Percentiles rank a stretch among this genome's conserved stretches.
Evolutionary conservation across 345 rosid genomes (phyloP).

Genomic region (Euclidium syriacum): DNA sequence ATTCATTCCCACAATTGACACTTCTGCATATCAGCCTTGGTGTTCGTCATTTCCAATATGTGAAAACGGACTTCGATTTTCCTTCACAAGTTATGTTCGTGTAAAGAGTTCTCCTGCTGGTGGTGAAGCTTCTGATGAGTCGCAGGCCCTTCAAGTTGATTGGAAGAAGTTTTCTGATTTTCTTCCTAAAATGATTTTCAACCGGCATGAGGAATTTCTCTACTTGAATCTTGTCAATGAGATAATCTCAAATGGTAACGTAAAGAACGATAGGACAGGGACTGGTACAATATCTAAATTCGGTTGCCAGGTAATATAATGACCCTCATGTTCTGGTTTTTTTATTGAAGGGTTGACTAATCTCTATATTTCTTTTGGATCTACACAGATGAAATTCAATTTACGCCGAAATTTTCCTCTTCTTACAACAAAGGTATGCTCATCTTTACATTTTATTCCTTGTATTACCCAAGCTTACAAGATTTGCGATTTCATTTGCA

Average conservation of each 20-base stretch:
- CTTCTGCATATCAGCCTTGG: constrained; percentile 79
- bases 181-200: constrained; percentile 78
- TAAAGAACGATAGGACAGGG: constrained; percentile 79
- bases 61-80: constrained; percentile 59
- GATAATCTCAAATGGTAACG: constrained; percentile 61
- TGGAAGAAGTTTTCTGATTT: constrained; percentile 43
- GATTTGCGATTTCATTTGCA: constrained; percentile 31
- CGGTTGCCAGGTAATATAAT: constrained; percentile 72
- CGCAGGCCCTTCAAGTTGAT: constrained; percentile 44
- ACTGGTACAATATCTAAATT: constrained; percentile 92
- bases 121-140: constrained; percentile 32
- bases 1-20: constrained; percentile 68
- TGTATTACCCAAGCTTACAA: constrained; percentile 5
- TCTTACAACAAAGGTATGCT: constrained; percentile 80
- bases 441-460: not conserved
- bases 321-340: constrained; percentile 14
- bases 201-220: constrained; percentile 71
- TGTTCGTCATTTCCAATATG: constrained; percentile 62
- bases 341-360: not conserved
- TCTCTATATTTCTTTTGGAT: constrained; percentile 17
- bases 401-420: constrained; percentile 82
- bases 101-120: constrained; percentile 41
- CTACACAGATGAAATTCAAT: constrained; percentile 77
- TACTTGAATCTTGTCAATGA: constrained; percentile 71
- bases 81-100: constrained; percentile 71